Evolutionary conservation across 2,329 filamentous ascomycete genomes (phyloP).

Genomic region (Phialophora chinensis): DNA sequence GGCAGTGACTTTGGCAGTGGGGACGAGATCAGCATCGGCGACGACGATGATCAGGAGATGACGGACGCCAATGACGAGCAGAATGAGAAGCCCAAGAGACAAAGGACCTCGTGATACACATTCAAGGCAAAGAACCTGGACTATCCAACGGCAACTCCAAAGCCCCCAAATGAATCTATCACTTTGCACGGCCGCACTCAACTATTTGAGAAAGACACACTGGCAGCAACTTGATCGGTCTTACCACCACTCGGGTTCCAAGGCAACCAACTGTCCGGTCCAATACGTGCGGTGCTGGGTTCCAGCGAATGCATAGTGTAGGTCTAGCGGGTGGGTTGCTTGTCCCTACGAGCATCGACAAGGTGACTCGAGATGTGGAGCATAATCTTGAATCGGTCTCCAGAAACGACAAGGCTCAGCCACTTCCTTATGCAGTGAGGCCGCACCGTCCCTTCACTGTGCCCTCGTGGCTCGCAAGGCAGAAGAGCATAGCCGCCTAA

Average conservation of each 20-base stretch:
- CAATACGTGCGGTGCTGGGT: background rate
- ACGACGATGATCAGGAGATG: slow-evolving; percentile 39
- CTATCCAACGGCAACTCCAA: background rate
- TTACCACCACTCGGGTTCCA: background rate
- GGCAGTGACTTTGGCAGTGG: slow-evolving; percentile 35
- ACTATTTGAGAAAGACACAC: background rate
- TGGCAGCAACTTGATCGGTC: background rate
- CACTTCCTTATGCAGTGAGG: background rate
- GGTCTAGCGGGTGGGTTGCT: background rate
- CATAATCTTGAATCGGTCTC: background rate
- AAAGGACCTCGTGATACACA: slow-evolving; percentile 1
- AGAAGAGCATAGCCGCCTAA: background rate
- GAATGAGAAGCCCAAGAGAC: slow-evolving; percentile 37
- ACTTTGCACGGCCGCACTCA: background rate
- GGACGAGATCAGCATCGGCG: slow-evolving; percentile 39
- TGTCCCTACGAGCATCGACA: background rate
- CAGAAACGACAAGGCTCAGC: background rate
- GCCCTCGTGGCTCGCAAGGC: background rate
- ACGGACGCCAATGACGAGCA: slow-evolving; percentile 27
- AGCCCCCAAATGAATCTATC: background rate
- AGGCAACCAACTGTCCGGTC: background rate
- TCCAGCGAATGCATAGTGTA: background rate
- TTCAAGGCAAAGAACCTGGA: background rate
- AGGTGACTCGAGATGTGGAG: background rate
- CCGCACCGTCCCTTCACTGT: background rate